A percentile compares a stretch with the other conserved stretches of the same genome.
Evolutionary conservation across 1,284 basidiomycete genomes (phyloP).

Genomic region (Tylopilus orsonianus): DNA sequence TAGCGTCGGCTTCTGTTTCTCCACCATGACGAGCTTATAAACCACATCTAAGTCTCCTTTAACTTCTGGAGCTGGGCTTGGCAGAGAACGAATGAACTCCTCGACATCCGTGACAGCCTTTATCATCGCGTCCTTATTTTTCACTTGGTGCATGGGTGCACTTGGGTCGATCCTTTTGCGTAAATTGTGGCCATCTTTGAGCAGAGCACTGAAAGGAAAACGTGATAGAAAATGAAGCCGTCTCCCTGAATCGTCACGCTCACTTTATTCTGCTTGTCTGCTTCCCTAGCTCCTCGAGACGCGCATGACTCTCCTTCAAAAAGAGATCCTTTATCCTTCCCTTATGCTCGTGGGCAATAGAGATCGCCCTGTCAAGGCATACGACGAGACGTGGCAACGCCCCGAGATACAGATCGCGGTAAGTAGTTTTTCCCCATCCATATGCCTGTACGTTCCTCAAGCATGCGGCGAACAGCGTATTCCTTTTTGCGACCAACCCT

Average conservation of each 20-base stretch:
- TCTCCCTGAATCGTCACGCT: slow-evolving; percentile 4
- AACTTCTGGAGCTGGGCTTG: slow-evolving; percentile 22
- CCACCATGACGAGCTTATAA: slow-evolving; percentile 33
- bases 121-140: slow-evolving; percentile 23
- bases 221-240: background rate
- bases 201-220: slow-evolving; percentile 20
- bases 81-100: slow-evolving; percentile 27
- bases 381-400: slow-evolving; percentile 49
- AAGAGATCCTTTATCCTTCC: slow-evolving; percentile 36
- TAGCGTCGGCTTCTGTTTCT: slow-evolving; percentile 24
- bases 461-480: slow-evolving; percentile 37
- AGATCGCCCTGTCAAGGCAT: slow-evolving; percentile 41
- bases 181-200: slow-evolving; percentile 24
- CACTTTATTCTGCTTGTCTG: slow-evolving; percentile 35
- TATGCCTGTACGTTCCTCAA: slow-evolving; percentile 32
- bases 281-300: slow-evolving; percentile 37
- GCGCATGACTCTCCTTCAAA: slow-evolving; percentile 27
- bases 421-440: slow-evolving; percentile 37
- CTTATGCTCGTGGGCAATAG: slow-evolving; percentile 34
- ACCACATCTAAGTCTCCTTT: slow-evolving; percentile 32
- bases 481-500: slow-evolving; percentile 25
- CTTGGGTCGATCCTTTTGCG: slow-evolving; percentile 31
- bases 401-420: slow-evolving; percentile 48
- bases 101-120: slow-evolving; percentile 25
- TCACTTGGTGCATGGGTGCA: slow-evolving; percentile 25